Evolutionary conservation across 1,284 basidiomycete genomes (phyloP).

Genomic region (Ceratorhiza oryzae-sativae): DNA sequence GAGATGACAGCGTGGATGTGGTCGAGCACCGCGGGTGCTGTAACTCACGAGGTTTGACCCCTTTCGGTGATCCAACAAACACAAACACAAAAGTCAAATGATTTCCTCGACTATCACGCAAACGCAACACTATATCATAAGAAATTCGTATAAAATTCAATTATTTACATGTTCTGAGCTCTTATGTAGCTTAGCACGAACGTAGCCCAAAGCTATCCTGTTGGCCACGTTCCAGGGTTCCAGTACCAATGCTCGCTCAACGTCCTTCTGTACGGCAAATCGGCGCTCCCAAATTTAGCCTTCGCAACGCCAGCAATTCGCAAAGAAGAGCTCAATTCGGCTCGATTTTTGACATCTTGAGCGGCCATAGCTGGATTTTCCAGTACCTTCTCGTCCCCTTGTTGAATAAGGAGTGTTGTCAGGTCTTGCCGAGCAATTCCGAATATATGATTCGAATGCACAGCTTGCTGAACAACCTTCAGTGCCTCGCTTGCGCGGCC

Average conservation of each 20-base stretch:
- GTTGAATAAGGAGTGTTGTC: slow-evolving; percentile 59
- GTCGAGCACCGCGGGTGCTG: background rate
- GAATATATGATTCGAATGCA: slow-evolving; percentile 13
- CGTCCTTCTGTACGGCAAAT: slow-evolving; percentile 49
- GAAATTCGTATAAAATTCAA: slow-evolving; percentile 27
- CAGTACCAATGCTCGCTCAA: slow-evolving; percentile 73
- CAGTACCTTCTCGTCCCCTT: slow-evolving; percentile 55
- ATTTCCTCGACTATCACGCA: background rate
- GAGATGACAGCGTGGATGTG: background rate
- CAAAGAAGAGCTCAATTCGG: slow-evolving; percentile 53
- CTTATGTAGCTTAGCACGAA: slow-evolving; percentile 49
- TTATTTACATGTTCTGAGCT: slow-evolving; percentile 2
- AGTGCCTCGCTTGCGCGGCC: slow-evolving; percentile 34
- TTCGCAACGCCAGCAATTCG: slow-evolving; percentile 56
- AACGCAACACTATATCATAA: background rate
- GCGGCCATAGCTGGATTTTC: slow-evolving; percentile 41
- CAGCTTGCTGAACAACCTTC: slow-evolving; percentile 29
- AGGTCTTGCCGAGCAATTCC: slow-evolving; percentile 59
- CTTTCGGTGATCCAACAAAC: background rate
- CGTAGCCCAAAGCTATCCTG: slow-evolving; percentile 69
- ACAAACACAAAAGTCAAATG: background rate
- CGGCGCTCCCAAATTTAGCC: slow-evolving; percentile 49
- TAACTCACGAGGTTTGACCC: background rate
- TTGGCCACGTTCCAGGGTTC: slow-evolving; percentile 64
- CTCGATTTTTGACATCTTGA: slow-evolving; percentile 39